phyloP scores from a whole-genome alignment of 2,329 filamentous ascomycete species.

The Hypoxylon sp. region DNA sequence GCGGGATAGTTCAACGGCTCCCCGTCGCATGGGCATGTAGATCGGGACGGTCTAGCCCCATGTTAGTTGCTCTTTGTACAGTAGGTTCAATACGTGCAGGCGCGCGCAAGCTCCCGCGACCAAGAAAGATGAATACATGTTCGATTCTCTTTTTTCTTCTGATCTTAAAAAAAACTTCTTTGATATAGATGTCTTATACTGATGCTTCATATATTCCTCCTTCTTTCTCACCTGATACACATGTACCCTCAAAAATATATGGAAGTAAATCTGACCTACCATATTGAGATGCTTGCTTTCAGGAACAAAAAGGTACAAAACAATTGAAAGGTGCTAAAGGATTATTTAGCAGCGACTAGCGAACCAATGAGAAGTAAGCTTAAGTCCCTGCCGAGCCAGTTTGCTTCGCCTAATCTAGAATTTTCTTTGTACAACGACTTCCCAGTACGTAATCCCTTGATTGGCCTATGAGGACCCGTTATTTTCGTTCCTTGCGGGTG shows the following conservation, averaged over 20 bases:
- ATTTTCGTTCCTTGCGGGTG: constrained; percentile 23
- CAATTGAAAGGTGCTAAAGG: constrained; percentile 17
- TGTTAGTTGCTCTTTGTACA: not conserved
- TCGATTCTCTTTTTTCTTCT: not conserved
- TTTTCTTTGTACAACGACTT: constrained; percentile 20
- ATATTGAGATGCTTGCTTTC: constrained; percentile 14
- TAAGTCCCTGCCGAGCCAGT: constrained; percentile 20
- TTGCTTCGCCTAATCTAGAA: constrained; percentile 35
- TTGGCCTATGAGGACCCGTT: constrained; percentile 15
- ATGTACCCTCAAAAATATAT: too few species aligned
- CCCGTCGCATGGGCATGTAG: constrained; percentile 24
- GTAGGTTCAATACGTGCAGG: not conserved
- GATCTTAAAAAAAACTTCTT: too few species aligned
- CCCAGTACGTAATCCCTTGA: constrained; percentile 24
- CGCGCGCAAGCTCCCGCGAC: not conserved
- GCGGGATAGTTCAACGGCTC: constrained; percentile 4
- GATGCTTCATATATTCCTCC: too few species aligned
- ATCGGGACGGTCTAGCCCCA: constrained; percentile 32
- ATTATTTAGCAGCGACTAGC: constrained; percentile 36
- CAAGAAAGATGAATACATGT: not conserved
- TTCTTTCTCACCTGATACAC: too few species aligned
- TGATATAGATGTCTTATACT: too few species aligned
- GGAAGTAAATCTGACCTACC: too few species aligned
- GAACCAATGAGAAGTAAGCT: constrained; percentile 16
- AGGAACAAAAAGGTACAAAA: constrained; percentile 11